Conservation (phyloP, 148 eudicot genomes). For the Spergularia bocconei region DNA sequence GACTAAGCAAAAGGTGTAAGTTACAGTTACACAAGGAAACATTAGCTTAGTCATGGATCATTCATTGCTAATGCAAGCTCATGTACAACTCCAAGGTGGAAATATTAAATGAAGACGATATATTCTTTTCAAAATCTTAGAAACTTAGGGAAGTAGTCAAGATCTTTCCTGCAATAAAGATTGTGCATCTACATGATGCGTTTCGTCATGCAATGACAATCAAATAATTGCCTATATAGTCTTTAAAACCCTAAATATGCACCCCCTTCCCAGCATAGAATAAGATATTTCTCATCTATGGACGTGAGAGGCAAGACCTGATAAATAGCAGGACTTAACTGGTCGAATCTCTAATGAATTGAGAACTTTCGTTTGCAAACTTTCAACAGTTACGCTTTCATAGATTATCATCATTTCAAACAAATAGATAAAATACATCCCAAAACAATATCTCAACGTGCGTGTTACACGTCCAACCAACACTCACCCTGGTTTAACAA, state of each 20-base stretch:
- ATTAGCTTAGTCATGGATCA: background rate
- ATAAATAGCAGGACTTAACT: background rate
- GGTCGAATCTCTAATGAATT: background rate
- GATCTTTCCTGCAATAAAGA: background rate
- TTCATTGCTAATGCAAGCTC: background rate
- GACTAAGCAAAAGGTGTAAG: no score
- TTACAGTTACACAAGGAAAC: background rate
- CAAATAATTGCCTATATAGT: background rate
- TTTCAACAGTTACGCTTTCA: background rate
- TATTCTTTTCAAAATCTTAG: background rate
- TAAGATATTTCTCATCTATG: background rate
- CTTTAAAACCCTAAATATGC: background rate
- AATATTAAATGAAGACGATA: background rate
- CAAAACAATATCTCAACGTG: background rate
- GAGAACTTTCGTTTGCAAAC: background rate
- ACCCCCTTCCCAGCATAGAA: background rate
- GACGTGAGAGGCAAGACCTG: background rate
- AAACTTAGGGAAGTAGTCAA: background rate
- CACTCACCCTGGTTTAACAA: conserved; percentile 88
- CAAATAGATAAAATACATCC: no score
- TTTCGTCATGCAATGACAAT: background rate
- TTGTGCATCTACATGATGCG: background rate
- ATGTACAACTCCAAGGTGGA: conserved; percentile 4
- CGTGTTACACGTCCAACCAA: conserved; percentile 8
- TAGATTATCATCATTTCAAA: no score